phyloP scores from a whole-genome alignment of 768 basidiomycete species.

The Saitozyma podzolica region DNA sequence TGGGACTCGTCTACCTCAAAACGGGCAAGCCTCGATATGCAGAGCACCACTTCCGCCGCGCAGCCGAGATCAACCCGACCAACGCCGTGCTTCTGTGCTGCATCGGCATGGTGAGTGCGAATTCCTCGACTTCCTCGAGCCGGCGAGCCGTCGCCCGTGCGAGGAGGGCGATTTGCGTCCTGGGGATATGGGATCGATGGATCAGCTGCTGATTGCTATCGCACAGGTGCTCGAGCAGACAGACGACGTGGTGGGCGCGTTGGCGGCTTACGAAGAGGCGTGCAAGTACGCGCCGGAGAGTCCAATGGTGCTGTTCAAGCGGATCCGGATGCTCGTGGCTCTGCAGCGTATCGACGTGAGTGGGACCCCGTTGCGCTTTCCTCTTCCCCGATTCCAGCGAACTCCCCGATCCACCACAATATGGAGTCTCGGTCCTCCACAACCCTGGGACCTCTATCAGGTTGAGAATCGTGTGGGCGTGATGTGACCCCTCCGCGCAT shows the following conservation, averaged over 20 bases:
- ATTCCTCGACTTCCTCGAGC: background rate
- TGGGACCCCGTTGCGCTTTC: constrained; percentile 2
- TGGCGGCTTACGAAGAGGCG: constrained; percentile 78
- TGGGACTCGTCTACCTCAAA: constrained; percentile 92
- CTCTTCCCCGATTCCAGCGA: background rate
- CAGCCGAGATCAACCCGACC: constrained; percentile 85
- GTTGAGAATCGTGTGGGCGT: no score
- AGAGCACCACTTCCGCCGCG: constrained; percentile 93
- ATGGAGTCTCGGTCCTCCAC: no score
- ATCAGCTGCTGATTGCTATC: background rate
- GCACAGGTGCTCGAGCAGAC: constrained; percentile 81
- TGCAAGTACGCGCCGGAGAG: constrained; percentile 78
- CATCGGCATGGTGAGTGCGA: constrained; percentile 81
- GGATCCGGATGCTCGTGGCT: constrained; percentile 84
- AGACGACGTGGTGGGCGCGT: constrained; percentile 72
- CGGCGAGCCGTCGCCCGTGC: background rate
- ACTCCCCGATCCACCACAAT: background rate
- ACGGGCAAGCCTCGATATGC: constrained; percentile 90
- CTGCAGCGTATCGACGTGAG: constrained; percentile 80
- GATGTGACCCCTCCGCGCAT: no score
- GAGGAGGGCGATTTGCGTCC: constrained; percentile 24
- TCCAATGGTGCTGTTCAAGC: constrained; percentile 88
- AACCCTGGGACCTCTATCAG: no score
- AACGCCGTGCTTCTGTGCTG: constrained; percentile 96
- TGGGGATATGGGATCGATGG: background rate